phyloP scores from a whole-genome alignment of 768 basidiomycete species.

The Russula virescens region DNA sequence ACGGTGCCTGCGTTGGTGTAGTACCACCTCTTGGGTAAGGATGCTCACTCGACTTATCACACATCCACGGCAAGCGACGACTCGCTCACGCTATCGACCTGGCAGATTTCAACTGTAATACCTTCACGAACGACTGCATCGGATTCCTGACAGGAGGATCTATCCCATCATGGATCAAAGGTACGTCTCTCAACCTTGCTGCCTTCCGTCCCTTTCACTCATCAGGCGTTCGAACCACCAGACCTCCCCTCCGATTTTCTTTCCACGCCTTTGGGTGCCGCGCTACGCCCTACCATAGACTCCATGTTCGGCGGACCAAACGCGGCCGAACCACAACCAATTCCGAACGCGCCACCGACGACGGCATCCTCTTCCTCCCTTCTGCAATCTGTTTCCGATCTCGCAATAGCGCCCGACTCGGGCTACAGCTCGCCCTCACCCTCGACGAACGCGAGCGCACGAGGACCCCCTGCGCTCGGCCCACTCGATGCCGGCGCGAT shows the following conservation, averaged over 20 bases:
- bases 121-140: constrained; percentile 83
- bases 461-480: background rate
- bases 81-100: background rate
- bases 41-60: background rate
- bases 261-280: constrained; percentile 81
- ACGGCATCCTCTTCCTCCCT: constrained; percentile 35
- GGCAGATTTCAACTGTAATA: constrained; percentile 90
- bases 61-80: background rate
- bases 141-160: constrained; percentile 81
- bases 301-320: constrained; percentile 64
- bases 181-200: constrained; percentile 37
- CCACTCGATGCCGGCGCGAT: constrained; percentile 39
- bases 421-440: constrained; percentile 28
- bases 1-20: constrained; percentile 28
- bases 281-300: constrained; percentile 87
- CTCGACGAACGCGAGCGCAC: constrained; percentile 45
- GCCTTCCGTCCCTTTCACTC: background rate
- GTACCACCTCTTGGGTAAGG: constrained; percentile 80
- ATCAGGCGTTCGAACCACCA: constrained; percentile 26
- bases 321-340: constrained; percentile 26
- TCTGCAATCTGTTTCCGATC: constrained; percentile 51
- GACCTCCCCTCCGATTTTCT: constrained; percentile 81
- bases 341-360: background rate
- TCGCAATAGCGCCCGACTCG: constrained; percentile 33
- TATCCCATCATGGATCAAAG: constrained; percentile 79